Evolutionary conservation across 129 eudicot genomes (phyloP).

Genomic region (Saposhnikovia divaricata): DNA sequence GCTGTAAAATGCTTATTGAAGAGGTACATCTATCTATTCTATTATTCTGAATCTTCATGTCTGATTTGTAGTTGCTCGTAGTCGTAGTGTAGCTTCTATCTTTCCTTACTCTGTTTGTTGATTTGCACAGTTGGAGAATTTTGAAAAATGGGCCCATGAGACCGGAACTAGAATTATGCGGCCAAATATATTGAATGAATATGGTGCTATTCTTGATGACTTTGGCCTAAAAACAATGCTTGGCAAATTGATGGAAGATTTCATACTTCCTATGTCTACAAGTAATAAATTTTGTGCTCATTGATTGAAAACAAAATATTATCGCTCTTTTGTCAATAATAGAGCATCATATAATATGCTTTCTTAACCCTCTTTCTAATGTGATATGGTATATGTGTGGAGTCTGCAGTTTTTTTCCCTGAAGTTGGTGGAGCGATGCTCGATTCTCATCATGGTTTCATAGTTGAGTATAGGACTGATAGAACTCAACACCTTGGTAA

Average conservation of each 20-base stretch:
- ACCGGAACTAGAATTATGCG: constrained; percentile 67
- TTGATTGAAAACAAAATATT: neutral
- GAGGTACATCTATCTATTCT: too few species aligned
- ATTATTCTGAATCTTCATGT: too few species aligned
- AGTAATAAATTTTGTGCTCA: constrained; percentile 27
- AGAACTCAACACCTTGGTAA: constrained; percentile 74
- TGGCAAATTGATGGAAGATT: constrained; percentile 20
- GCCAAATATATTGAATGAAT: constrained; percentile 79
- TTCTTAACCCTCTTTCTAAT: constrained; percentile 2
- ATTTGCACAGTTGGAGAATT: constrained; percentile 12
- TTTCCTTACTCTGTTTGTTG: too few species aligned
- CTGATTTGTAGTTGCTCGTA: too few species aligned
- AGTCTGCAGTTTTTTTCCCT: constrained; percentile 71
- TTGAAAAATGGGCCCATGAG: constrained; percentile 70
- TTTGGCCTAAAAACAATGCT: constrained; percentile 85
- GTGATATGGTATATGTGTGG: too few species aligned
- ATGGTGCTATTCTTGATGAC: constrained; percentile 86
- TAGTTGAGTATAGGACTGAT: constrained; percentile 71
- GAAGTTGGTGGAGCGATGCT: constrained; percentile 88
- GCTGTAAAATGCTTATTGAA: too few species aligned
- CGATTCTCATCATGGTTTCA: constrained; percentile 90
- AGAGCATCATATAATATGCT: neutral
- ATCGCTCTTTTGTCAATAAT: neutral
- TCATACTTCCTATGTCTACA: constrained; percentile 65
- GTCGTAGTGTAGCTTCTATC: too few species aligned